A percentile compares a stretch with the other conserved stretches of the same genome.
Conservation (phyloP, 2,329 filamentous ascomycete genomes). For the Aspergillus sp. region DNA sequence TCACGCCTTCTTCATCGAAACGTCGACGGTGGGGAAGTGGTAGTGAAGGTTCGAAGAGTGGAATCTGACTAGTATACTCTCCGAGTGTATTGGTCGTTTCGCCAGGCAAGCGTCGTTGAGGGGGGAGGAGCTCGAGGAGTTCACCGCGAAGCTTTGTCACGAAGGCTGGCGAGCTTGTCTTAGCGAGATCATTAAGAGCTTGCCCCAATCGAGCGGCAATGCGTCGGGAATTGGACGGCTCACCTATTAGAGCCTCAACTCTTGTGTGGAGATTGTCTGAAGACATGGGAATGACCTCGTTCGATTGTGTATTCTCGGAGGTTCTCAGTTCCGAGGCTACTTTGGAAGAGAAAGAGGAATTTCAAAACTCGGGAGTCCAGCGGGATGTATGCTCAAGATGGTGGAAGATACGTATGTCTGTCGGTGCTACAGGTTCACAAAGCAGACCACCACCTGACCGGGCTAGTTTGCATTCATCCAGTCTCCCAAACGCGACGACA, state of each 20-base stretch:
- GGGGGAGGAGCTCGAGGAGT: conserved; percentile 4
- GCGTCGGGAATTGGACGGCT: not conserved
- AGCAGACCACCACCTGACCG: conserved; percentile 12
- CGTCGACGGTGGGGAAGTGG: conserved; percentile 12
- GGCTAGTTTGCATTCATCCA: conserved; percentile 9
- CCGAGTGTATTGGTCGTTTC: conserved; percentile 13
- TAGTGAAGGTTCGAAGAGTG: conserved; percentile 4
- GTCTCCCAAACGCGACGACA: not conserved
- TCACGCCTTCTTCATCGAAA: conserved; percentile 32
- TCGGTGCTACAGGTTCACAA: not conserved
- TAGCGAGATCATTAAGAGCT: not conserved
- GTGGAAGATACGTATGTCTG: not conserved
- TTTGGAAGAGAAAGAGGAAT: too few relatives aligned
- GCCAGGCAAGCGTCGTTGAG: not conserved
- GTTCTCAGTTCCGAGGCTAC: too few relatives aligned
- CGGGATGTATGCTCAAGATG: too few relatives aligned
- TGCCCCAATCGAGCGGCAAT: too few relatives aligned
- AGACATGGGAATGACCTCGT: not conserved
- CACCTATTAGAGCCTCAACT: conserved; percentile 12
- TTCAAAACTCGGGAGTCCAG: too few relatives aligned
- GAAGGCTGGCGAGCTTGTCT: conserved; percentile 20
- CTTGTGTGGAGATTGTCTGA: conserved; percentile 1
- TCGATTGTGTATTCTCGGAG: too few relatives aligned
- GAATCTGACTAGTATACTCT: conserved; percentile 15
- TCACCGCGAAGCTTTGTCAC: conserved; percentile 17